A percentile compares a stretch with the other conserved stretches of the same genome.
These are phyloP conservation scores for Trichoderma orchidacearum DNA, from an alignment of 495 filamentous ascomycete genomes.

Conservation along the genomic window DNA sequence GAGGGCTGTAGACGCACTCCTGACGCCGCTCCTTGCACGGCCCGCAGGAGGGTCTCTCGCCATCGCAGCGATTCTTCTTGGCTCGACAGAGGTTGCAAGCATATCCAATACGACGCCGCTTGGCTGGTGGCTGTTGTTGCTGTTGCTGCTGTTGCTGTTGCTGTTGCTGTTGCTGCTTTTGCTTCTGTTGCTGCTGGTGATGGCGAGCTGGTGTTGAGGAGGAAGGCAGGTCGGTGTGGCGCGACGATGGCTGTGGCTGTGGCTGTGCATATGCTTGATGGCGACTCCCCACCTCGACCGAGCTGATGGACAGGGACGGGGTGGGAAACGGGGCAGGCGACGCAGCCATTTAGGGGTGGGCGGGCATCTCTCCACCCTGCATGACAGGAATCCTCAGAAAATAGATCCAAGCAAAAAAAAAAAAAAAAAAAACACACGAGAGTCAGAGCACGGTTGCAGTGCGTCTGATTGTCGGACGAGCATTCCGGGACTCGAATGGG, in stretches of 20 bases:
- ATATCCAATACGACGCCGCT: slow-evolving; percentile 4
- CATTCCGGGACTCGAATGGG: neutral
- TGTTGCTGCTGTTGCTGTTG: neutral
- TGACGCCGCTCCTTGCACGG: slow-evolving; percentile 2
- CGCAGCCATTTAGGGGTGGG: neutral
- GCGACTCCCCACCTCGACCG: neutral
- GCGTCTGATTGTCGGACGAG: neutral
- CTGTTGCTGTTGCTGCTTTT: neutral
- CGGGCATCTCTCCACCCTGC: neutral
- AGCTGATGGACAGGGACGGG: neutral
- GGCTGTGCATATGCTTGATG: neutral
- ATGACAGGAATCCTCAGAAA: too few species aligned
- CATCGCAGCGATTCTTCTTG: slow-evolving; percentile 5
- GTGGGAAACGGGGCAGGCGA: neutral
- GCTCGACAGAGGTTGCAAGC: slow-evolving; percentile 4
- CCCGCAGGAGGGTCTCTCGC: slow-evolving; percentile 4
- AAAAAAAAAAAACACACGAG: too few species aligned
- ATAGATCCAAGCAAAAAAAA: too few species aligned
- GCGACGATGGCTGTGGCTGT: neutral
- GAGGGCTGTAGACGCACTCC: slow-evolving; percentile 5
- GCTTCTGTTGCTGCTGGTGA: neutral
- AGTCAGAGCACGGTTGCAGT: too few species aligned
- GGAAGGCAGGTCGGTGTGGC: neutral
- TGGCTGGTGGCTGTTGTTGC: slow-evolving; percentile 1
- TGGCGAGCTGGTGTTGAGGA: neutral